Evolutionary conservation across 306 rosid species (phyloP).

Genomic region (Vicia faba): DNA sequence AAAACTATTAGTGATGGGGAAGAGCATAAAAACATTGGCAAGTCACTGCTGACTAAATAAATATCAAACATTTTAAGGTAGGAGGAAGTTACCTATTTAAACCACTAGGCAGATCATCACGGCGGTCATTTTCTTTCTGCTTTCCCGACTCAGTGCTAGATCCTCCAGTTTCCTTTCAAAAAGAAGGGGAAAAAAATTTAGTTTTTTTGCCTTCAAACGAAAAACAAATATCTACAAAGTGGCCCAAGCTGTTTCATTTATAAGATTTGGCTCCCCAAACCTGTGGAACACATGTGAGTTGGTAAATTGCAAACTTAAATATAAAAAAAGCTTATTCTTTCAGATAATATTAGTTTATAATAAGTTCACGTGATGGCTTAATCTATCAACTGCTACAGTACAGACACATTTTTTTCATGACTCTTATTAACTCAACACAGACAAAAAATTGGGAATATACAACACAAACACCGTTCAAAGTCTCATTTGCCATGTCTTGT

Average conservation of each 20-base stretch:
- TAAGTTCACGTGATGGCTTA: constrained; percentile 9
- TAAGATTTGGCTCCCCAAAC: constrained; percentile 4
- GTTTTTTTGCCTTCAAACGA: constrained; percentile 2
- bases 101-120: constrained; percentile 64
- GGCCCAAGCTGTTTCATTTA: constrained; percentile 13
- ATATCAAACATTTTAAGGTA: constrained; percentile 28
- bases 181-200: constrained; percentile 9
- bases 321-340: constrained; percentile 3
- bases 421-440: constrained; percentile 6
- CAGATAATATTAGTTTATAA: background rate
- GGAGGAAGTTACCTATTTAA: constrained; percentile 67
- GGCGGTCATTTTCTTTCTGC: constrained; percentile 73
- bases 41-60: constrained; percentile 17
- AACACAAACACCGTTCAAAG: too few relatives aligned
- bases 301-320: constrained; percentile 17
- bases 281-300: background rate
- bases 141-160: constrained; percentile 50
- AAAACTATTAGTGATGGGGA: constrained; percentile 25
- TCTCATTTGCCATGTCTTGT: background rate
- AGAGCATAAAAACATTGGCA: constrained; percentile 10
- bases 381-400: constrained; percentile 11
- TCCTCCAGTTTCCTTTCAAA: constrained; percentile 68
- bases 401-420: constrained; percentile 6
- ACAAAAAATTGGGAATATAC: background rate
- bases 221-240: constrained; percentile 30